Evolutionary conservation across 2,329 filamentous ascomycete genomes (phyloP).

Genomic region (Aquanectria penicillioides): DNA sequence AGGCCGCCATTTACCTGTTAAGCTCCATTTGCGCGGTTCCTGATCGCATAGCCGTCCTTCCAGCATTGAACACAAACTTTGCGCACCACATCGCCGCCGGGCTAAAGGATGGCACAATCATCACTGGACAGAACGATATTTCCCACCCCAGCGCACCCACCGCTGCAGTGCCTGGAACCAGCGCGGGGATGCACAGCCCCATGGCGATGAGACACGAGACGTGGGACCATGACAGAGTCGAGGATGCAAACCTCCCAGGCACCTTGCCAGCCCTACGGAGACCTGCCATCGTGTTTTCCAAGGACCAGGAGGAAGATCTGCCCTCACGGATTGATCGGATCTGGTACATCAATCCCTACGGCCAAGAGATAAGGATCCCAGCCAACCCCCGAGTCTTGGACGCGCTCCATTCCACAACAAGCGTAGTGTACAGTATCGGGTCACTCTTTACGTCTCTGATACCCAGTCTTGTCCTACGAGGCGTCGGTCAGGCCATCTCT

Average conservation of each 20-base stretch:
- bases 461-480: slow-evolving; percentile 80
- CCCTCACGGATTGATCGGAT: slow-evolving; percentile 81
- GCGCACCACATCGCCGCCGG: slow-evolving; percentile 92
- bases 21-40: slow-evolving; percentile 89
- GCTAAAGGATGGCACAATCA: slow-evolving; percentile 77
- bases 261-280: slow-evolving; percentile 82
- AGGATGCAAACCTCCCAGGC: slow-evolving; percentile 84
- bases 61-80: slow-evolving; percentile 94
- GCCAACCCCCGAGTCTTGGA: slow-evolving; percentile 84
- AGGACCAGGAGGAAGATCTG: slow-evolving; percentile 78
- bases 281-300: slow-evolving; percentile 85
- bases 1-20: slow-evolving; percentile 90
- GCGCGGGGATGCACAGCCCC: slow-evolving; percentile 44
- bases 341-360: slow-evolving; percentile 99
- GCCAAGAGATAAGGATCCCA: slow-evolving; percentile 89
- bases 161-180: slow-evolving; percentile 45
- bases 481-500: slow-evolving; percentile 71
- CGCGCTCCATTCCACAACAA: slow-evolving; percentile 71
- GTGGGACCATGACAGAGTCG: slow-evolving; percentile 71
- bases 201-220: slow-evolving; percentile 54
- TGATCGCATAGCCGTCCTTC: slow-evolving; percentile 79
- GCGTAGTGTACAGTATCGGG: slow-evolving; percentile 92
- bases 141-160: slow-evolving; percentile 82
- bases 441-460: slow-evolving; percentile 90
- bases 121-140: slow-evolving; percentile 93